phyloP scores from a whole-genome alignment of 2,329 filamentous ascomycete genomes.

The Pyrenochaeta sp. region DNA sequence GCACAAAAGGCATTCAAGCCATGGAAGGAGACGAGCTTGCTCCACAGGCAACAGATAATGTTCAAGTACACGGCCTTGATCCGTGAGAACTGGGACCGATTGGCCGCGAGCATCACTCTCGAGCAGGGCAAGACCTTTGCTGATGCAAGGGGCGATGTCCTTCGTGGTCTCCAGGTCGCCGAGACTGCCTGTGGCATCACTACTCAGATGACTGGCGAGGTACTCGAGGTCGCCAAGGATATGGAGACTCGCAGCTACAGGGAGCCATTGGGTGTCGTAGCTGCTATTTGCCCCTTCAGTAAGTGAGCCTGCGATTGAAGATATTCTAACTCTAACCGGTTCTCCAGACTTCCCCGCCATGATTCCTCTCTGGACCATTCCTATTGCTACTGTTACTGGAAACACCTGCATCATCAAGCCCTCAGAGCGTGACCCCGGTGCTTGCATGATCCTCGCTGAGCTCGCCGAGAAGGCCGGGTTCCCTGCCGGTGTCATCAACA shows the following conservation, averaged over 20 bases:
- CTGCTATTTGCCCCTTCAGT: slow-evolving; percentile 89
- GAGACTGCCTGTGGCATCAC: slow-evolving; percentile 83
- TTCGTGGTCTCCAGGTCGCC: slow-evolving; percentile 82
- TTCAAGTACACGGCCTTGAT: slow-evolving; percentile 84
- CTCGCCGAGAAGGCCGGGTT: slow-evolving; percentile 81
- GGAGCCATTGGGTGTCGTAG: slow-evolving; percentile 81
- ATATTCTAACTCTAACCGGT: too few relatives aligned
- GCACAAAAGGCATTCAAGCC: slow-evolving; percentile 77
- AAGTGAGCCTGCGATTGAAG: slow-evolving; percentile 45
- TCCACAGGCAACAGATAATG: slow-evolving; percentile 83
- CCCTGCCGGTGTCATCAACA: slow-evolving; percentile 81
- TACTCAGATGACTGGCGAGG: slow-evolving; percentile 81
- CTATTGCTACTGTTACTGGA: slow-evolving; percentile 81
- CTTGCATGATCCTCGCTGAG: slow-evolving; percentile 84
- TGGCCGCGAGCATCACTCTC: slow-evolving; percentile 84
- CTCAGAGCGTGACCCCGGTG: slow-evolving; percentile 83
- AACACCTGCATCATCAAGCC: slow-evolving; percentile 88
- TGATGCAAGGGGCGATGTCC: slow-evolving; percentile 81
- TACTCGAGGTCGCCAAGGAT: slow-evolving; percentile 85
- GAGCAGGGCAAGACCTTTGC: slow-evolving; percentile 91
- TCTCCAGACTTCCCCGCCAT: slow-evolving; percentile 81
- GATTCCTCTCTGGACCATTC: slow-evolving; percentile 92
- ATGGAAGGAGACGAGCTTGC: slow-evolving; percentile 76
- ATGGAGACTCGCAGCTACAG: slow-evolving; percentile 87
- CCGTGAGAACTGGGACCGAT: slow-evolving; percentile 82